These are phyloP conservation scores for Parathielavia appendiculata DNA, from an alignment of 495 filamentous ascomycete species.

Conservation along the genomic window DNA sequence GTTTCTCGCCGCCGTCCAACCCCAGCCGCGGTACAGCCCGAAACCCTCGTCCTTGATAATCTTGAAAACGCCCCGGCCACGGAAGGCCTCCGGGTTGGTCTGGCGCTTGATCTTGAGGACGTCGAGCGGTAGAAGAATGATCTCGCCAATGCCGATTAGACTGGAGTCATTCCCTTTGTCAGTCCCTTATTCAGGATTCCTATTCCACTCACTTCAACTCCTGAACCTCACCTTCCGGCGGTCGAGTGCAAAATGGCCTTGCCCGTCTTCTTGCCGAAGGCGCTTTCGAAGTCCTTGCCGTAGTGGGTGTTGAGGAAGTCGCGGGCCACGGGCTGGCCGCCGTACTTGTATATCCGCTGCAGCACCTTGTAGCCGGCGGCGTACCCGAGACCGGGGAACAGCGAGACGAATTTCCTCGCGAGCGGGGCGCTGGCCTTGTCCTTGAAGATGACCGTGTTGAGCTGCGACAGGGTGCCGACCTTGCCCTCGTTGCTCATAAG, in stretches of 20 bases:
- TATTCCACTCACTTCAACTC: background rate
- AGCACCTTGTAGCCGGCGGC: constrained; percentile 97
- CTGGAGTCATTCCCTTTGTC: constrained; percentile 23
- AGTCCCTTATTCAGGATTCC: constrained; percentile 28
- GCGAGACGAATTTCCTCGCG: constrained; percentile 79
- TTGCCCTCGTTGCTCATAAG: constrained; percentile 96
- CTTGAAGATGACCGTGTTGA: constrained; percentile 92
- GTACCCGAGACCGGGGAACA: constrained; percentile 96
- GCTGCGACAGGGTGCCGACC: constrained; percentile 53
- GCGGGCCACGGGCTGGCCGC: constrained; percentile 90
- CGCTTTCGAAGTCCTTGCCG: constrained; percentile 72
- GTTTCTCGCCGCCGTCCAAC: constrained; percentile 96
- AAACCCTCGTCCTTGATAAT: constrained; percentile 94
- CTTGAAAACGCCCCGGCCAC: constrained; percentile 81
- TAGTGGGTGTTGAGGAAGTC: constrained; percentile 84
- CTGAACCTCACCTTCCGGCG: constrained; percentile 65
- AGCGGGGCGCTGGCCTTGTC: constrained; percentile 69
- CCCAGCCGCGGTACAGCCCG: constrained; percentile 90
- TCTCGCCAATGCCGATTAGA: constrained; percentile 95
- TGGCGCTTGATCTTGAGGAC: constrained; percentile 99
- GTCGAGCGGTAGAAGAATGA: constrained; percentile 88
- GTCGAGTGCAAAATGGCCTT: constrained; percentile 98
- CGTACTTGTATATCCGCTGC: constrained; percentile 98
- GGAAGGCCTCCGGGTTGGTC: constrained; percentile 97
- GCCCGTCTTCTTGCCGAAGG: constrained; percentile 92